phyloP scores from a whole-genome alignment of 164 flowering plant species.

The Annona squamosa region DNA sequence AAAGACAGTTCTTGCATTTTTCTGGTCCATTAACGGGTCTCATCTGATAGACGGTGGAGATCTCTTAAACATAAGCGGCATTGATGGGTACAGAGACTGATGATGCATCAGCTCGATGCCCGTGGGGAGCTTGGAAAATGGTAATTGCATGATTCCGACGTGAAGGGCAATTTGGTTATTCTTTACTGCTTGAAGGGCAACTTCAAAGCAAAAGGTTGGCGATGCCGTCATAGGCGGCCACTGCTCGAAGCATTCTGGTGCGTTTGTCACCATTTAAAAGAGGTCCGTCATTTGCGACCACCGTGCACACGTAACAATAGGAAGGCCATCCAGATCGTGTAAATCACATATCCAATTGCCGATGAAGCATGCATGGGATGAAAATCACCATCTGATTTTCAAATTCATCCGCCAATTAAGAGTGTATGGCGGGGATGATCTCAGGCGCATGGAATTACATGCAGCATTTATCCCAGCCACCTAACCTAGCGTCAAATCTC shows the following conservation, averaged over 20 bases:
- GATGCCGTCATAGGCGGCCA: not conserved
- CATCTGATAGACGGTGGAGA: not conserved
- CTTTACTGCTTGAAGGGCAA: not conserved
- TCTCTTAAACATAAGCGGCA: not conserved
- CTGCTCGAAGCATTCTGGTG: not conserved
- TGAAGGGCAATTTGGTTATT: not conserved
- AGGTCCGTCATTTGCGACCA: not conserved
- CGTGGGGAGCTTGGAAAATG: not conserved
- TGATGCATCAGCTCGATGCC: not conserved
- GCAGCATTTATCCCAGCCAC: no score
- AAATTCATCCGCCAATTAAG: no score
- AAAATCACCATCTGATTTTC: no score
- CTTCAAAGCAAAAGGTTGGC: not conserved
- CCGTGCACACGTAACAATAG: not conserved
- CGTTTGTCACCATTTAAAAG: not conserved
- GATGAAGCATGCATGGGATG: no score
- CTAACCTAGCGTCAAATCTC: no score
- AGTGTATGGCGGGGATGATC: no score
- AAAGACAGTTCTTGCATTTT: no score
- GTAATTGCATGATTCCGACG: not conserved
- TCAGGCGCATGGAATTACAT: no score
- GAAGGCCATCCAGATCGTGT: not conserved
- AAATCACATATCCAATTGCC: not conserved
- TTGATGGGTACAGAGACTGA: not conserved
- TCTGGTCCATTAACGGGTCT: not conserved